Evolutionary conservation across 192 early-diverging fungal genomes (phyloP).

Genomic region (Coemansia sp.): DNA sequence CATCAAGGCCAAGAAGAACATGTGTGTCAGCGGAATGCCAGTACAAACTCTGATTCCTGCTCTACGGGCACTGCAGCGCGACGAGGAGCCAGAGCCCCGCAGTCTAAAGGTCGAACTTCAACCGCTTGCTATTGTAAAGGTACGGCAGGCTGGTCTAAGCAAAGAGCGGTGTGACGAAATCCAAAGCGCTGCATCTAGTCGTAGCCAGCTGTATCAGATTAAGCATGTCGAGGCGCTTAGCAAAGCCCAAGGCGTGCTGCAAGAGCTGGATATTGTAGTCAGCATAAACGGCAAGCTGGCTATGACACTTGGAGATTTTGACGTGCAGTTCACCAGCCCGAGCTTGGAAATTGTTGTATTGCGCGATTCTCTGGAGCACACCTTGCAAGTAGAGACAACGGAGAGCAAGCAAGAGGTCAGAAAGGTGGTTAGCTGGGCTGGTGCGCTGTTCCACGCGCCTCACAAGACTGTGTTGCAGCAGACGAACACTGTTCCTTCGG

Average conservation of each 20-base stretch:
- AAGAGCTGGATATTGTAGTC: constrained; percentile 68
- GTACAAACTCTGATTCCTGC: constrained; percentile 53
- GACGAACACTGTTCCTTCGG: constrained; percentile 60
- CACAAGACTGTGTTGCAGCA: constrained; percentile 69
- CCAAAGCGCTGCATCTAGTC: constrained; percentile 54
- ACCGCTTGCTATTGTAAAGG: constrained; percentile 60
- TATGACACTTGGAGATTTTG: constrained; percentile 61
- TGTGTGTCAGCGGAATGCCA: constrained; percentile 54
- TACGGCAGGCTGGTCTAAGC: constrained; percentile 60
- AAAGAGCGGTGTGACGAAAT: constrained; percentile 59
- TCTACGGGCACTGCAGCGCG: constrained; percentile 52
- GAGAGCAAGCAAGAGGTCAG: constrained; percentile 58
- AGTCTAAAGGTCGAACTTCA: constrained; percentile 63
- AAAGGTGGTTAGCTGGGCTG: constrained; percentile 80
- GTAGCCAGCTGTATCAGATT: constrained; percentile 59
- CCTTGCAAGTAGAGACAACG: constrained; percentile 64
- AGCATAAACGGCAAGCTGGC: constrained; percentile 64
- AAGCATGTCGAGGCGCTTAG: constrained; percentile 59
- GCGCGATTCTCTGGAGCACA: constrained; percentile 68
- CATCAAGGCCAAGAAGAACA: constrained; percentile 45
- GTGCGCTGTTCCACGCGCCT: constrained; percentile 73
- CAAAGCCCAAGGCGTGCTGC: constrained; percentile 55
- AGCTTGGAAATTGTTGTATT: constrained; percentile 60
- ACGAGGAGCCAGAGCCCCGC: constrained; percentile 55
- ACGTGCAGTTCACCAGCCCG: constrained; percentile 56